phyloP scores from a whole-genome alignment of 2,329 filamentous ascomycete genomes.

The Didymosphaeria variabile region DNA sequence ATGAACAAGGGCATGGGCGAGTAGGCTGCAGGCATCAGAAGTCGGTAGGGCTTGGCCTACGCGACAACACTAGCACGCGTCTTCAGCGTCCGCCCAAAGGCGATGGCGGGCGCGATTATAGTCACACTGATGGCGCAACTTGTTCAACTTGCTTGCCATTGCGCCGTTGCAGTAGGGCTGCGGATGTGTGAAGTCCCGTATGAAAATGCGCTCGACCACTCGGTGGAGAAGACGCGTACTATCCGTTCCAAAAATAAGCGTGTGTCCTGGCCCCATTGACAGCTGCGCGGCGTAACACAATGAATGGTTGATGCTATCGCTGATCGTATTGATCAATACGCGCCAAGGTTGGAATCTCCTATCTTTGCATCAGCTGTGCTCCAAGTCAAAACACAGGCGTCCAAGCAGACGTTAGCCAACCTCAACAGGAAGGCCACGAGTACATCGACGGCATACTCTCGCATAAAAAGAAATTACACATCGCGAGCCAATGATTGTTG shows the following conservation, averaged over 20 bases:
- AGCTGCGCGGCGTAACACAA: not conserved
- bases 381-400: not conserved
- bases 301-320: not conserved
- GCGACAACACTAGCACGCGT: conserved; percentile 12
- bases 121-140: not conserved
- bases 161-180: not conserved
- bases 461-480: not conserved
- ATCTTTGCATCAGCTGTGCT: conserved; percentile 4
- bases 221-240: conserved; percentile 8
- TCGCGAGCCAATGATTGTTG: not conserved
- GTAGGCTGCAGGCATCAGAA: conserved; percentile 3
- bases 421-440: not conserved
- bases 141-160: conserved; percentile 10
- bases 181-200: not conserved
- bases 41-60: conserved; percentile 15
- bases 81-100: conserved; percentile 10
- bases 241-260: conserved; percentile 8
- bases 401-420: not conserved
- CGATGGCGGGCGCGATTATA: conserved; percentile 4
- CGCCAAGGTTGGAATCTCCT: not conserved
- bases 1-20: conserved; percentile 22
- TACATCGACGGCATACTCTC: not conserved
- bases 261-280: not conserved
- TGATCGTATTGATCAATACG: conserved; percentile 6
- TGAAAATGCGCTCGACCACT: not conserved